Base-by-base conservation (phyloP, 306 rosid genomes). In the Lathyrus tuberosus region DNA sequence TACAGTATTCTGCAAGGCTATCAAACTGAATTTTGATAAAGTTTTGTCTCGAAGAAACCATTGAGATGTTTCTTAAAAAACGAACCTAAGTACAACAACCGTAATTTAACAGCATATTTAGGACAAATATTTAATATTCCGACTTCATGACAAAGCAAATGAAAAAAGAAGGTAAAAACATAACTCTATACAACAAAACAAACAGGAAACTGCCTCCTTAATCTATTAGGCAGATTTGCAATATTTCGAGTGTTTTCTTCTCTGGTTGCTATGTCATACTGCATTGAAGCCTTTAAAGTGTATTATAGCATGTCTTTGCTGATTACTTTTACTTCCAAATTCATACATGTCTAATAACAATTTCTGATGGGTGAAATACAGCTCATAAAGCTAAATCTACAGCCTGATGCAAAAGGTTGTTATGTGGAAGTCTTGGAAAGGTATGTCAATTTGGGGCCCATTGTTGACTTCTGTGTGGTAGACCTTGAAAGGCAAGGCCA, bases 401-500 rank as follows among this genome's bases (percentile, higher is more conserved):
- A 87, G 51, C 95, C 95, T 5, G 99, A 95, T 76, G 70, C 88
- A 51, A 95, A 91, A 87, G 99, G 99, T 71, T 95, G 96, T 6
- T 89, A 86, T 70, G 99, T 95, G 42, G 96, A 95, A 75, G 95
- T 89, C 41, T 67, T 89, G 85, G 99, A 95, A 81, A 84, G 95
- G 79, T 95, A 87, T 66, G 96, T 91, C 66, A 95, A 95, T 74
- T 89, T 95, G 88, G 99, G 97, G 76, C 99, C 99, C 15, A 95
- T 95, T 54, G 96, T 84, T 74, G 99, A 95, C 84, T 87, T 95
- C 73, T 95, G 97, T 75, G 97, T 95, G 66, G 97, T 95, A 70
- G 99, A 95, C 84, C 96, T 91, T 65, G 99, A 95, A 75, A 89
- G 99, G 84, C 99, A 95, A 89, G 99, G 97, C 59, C 99, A 95